Conservation (phyloP, 768 basidiomycete genomes). For the Boletus sp. region DNA sequence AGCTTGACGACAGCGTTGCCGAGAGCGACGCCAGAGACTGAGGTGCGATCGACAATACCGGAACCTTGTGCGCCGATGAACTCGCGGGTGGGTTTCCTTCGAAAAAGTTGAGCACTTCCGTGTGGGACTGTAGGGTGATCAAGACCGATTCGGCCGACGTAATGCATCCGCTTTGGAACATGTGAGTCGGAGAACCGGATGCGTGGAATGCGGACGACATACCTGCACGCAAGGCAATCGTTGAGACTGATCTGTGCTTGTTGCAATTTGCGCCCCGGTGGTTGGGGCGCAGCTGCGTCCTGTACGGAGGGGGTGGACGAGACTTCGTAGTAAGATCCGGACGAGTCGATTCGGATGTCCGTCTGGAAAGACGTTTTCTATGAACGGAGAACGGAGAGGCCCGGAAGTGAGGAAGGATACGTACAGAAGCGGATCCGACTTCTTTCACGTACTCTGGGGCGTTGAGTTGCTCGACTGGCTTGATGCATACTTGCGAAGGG, state of each 20-base stretch:
- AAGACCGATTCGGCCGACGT: conserved; percentile 97
- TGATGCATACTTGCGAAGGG: conserved; percentile 96
- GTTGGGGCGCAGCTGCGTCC: conserved; percentile 21
- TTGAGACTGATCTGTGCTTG: conserved; percentile 96
- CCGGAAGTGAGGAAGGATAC: conserved; percentile 6
- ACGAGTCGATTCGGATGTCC: conserved; percentile 85
- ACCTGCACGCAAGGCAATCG: conserved; percentile 98
- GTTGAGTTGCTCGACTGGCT: conserved; percentile 72
- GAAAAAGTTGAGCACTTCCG: conserved; percentile 84
- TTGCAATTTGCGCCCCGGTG: conserved; percentile 61
- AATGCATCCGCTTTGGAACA: conserved; percentile 79
- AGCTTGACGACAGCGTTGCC: conserved; percentile 52
- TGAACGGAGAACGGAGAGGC: neutral
- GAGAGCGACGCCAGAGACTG: conserved; percentile 83
- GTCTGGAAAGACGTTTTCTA: conserved; percentile 51
- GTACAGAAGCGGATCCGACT: conserved; percentile 44
- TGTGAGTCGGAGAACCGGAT: conserved; percentile 8
- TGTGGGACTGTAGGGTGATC: conserved; percentile 93
- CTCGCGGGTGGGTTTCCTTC: conserved; percentile 47
- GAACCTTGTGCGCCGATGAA: conserved; percentile 46
- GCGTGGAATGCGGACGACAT: conserved; percentile 26
- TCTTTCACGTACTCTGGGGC: conserved; percentile 39
- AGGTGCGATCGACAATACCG: conserved; percentile 86
- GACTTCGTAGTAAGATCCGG: conserved; percentile 88
- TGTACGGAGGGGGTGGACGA: conserved; percentile 30